Evolutionary conservation across 2,329 filamentous ascomycete species (phyloP).

Genomic region (Ceratocystis ficicola): DNA sequence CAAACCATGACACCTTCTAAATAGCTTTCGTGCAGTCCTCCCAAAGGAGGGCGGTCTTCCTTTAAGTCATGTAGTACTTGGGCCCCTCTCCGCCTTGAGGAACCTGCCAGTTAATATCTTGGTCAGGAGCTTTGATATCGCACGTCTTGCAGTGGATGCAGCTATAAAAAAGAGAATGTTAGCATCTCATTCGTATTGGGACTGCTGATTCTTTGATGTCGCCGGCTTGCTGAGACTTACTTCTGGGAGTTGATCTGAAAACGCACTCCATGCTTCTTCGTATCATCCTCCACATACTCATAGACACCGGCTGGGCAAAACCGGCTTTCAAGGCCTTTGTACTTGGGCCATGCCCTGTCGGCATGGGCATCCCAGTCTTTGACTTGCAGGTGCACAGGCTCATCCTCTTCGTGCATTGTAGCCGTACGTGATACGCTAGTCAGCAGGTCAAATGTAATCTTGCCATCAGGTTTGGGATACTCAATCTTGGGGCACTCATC

Average conservation of each 20-base stretch:
- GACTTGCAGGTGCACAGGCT: slow-evolving; percentile 91
- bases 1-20: too few species aligned
- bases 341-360: slow-evolving; percentile 67
- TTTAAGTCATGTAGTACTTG: slow-evolving; percentile 57
- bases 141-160: slow-evolving; percentile 99
- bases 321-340: slow-evolving; percentile 85
- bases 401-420: slow-evolving; percentile 97
- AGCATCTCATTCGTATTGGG: slow-evolving; percentile 4
- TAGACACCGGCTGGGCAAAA: slow-evolving; percentile 98
- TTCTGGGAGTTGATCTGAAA: slow-evolving; percentile 98
- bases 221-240: slow-evolving; percentile 43
- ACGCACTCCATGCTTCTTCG: slow-evolving; percentile 73
- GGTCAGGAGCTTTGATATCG: slow-evolving; percentile 92
- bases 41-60: background rate
- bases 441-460: slow-evolving; percentile 90
- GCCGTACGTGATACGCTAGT: slow-evolving; percentile 91
- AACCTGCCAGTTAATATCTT: slow-evolving; percentile 96
- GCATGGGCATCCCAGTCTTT: slow-evolving; percentile 90
- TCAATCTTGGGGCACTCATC: slow-evolving; percentile 78
- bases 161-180: slow-evolving; percentile 36
- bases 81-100: slow-evolving; percentile 78
- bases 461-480: slow-evolving; percentile 91
- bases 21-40: background rate
- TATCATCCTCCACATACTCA: slow-evolving; percentile 89
- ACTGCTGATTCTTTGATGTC: background rate